Evolutionary conservation across 2,329 filamentous ascomycete species (phyloP).

Genomic region (Monosporascus sp.): DNA sequence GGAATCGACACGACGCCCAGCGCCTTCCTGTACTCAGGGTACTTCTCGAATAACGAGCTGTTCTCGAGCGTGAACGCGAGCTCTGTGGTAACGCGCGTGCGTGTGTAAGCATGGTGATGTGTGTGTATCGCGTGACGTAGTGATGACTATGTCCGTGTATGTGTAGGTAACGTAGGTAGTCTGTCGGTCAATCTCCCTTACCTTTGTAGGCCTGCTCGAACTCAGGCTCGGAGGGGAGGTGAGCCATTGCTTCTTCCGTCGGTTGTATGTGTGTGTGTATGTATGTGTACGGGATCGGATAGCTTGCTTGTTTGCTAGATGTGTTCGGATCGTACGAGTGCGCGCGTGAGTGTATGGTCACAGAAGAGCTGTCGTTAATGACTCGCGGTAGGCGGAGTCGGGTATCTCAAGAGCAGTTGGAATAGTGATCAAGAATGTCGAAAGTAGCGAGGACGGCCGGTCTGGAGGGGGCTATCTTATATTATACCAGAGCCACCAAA

Average conservation of each 20-base stretch:
- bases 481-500: too few relatives aligned
- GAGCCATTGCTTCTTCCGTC: constrained; percentile 57
- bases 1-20: constrained; percentile 84
- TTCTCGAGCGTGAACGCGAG: constrained; percentile 91
- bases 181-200: constrained; percentile 34
- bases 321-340: not conserved
- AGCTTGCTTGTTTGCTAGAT: not conserved
- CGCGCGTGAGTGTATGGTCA: not conserved
- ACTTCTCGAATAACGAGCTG: constrained; percentile 85
- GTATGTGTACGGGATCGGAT: not conserved
- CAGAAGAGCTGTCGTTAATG: too few relatives aligned
- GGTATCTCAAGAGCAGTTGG: too few relatives aligned
- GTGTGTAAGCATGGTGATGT: constrained; percentile 12
- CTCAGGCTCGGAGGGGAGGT: constrained; percentile 85
- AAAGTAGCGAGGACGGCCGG: too few relatives aligned
- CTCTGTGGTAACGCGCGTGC: constrained; percentile 50
- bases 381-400: too few relatives aligned
- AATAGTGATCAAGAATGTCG: too few relatives aligned
- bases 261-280: not conserved
- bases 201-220: constrained; percentile 98
- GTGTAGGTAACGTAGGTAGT: constrained; percentile 7
- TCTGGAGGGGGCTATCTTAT: too few relatives aligned
- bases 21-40: constrained; percentile 90
- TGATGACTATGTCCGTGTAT: not conserved
- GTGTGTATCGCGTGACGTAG: constrained; percentile 1